phyloP scores from a whole-genome alignment of 192 early-diverging fungal genomes.

The Phycomyces blakesleeanus region DNA sequence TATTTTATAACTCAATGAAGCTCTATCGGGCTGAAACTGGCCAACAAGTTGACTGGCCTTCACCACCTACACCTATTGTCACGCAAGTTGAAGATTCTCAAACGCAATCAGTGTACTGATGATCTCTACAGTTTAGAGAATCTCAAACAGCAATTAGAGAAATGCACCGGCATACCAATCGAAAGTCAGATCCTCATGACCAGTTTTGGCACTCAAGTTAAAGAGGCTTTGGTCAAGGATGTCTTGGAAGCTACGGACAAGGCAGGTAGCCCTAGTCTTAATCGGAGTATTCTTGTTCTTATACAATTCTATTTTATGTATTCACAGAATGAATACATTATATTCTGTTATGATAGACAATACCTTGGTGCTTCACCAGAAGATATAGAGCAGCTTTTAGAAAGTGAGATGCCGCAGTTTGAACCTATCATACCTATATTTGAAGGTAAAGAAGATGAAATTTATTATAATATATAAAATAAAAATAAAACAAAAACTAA shows the following conservation, averaged over 20 bases:
- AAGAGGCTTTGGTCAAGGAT: slow-evolving; percentile 41
- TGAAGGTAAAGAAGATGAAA: slow-evolving; percentile 18
- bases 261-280: slow-evolving; percentile 24
- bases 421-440: slow-evolving; percentile 27
- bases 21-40: slow-evolving; percentile 57
- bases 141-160: slow-evolving; percentile 36
- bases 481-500: too few species aligned
- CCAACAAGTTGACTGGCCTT: slow-evolving; percentile 32
- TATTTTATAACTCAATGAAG: slow-evolving; percentile 34
- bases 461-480: too few species aligned
- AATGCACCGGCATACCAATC: slow-evolving; percentile 39
- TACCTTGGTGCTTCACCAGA: slow-evolving; percentile 42
- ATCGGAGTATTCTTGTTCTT: slow-evolving; percentile 3
- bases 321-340: slow-evolving; percentile 46
- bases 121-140: slow-evolving; percentile 25
- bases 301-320: not conserved
- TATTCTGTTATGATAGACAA: slow-evolving; percentile 50
- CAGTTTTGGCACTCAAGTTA: slow-evolving; percentile 44
- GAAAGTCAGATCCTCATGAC: slow-evolving; percentile 54
- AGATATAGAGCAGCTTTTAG: slow-evolving; percentile 39
- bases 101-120: not conserved
- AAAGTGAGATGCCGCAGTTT: slow-evolving; percentile 33
- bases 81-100: slow-evolving; percentile 15
- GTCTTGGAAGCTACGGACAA: slow-evolving; percentile 40
- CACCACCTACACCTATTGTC: not conserved